These are phyloP conservation scores for Dactylella cylindrospora DNA, from an alignment of 2,329 filamentous ascomycete species.

Conservation along the genomic window DNA sequence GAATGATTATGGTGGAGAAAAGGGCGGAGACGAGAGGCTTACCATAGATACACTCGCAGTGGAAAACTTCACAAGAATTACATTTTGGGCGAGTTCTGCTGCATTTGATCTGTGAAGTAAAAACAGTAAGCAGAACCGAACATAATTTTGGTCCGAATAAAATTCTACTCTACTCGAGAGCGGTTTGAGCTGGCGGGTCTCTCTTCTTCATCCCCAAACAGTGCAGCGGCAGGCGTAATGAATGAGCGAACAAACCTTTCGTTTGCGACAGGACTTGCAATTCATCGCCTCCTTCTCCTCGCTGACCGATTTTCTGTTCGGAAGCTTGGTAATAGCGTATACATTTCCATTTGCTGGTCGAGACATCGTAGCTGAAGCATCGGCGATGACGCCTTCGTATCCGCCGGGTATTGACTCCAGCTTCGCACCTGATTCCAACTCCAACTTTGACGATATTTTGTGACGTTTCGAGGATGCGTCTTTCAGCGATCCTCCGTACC, in stretches of 20 bases:
- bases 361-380: conserved; percentile 42
- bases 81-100: conserved; percentile 81
- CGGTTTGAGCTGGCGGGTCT: neutral
- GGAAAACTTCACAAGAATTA: conserved; percentile 85
- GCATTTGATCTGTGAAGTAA: conserved; percentile 82
- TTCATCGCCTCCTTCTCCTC: conserved; percentile 91
- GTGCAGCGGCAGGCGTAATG: conserved; percentile 26
- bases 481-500: conserved; percentile 37
- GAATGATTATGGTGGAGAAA: conserved; percentile 23
- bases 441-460: conserved; percentile 39
- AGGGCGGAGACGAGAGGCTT: conserved; percentile 50
- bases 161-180: no score
- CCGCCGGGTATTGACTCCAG: conserved; percentile 42
- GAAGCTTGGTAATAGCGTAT: conserved; percentile 44
- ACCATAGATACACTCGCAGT: conserved; percentile 88
- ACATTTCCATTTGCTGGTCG: conserved; percentile 42
- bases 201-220: neutral
- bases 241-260: conserved; percentile 66
- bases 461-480: conserved; percentile 24
- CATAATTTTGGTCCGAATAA: no score
- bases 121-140: conserved; percentile 7
- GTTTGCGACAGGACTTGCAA: conserved; percentile 89
- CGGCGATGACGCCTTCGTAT: conserved; percentile 44
- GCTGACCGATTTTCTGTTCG: conserved; percentile 63
- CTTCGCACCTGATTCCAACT: conserved; percentile 33